phyloP scores from a whole-genome alignment of 2,329 filamentous ascomycete genomes.

The Verticillium nonalfalfae region DNA sequence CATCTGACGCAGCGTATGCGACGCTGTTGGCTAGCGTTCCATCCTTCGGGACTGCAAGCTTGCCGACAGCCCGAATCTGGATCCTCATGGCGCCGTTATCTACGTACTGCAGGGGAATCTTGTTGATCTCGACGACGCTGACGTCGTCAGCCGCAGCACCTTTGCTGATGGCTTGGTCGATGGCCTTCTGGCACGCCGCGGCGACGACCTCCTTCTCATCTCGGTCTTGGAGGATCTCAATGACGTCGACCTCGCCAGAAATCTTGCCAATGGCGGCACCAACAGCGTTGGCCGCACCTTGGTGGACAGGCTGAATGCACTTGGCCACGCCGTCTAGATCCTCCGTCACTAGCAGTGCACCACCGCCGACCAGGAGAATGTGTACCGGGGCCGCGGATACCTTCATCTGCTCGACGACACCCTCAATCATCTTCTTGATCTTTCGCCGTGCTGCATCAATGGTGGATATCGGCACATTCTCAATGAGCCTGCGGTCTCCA shows the following conservation, averaged over 20 bases:
- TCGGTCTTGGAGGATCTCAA: slow-evolving; percentile 36
- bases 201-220: slow-evolving; percentile 29
- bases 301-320: slow-evolving; percentile 42
- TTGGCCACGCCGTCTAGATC: slow-evolving; percentile 41
- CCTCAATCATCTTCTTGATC: slow-evolving; percentile 41
- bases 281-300: slow-evolving; percentile 53
- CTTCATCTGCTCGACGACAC: slow-evolving; percentile 49
- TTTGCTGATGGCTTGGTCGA: slow-evolving; percentile 35
- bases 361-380: slow-evolving; percentile 52
- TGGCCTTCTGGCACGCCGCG: slow-evolving; percentile 31
- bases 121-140: slow-evolving; percentile 38
- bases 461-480: not conserved
- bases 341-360: slow-evolving; percentile 43
- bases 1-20: not conserved
- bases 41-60: slow-evolving; percentile 20
- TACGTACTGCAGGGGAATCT: slow-evolving; percentile 29
- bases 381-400: slow-evolving; percentile 44
- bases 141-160: slow-evolving; percentile 37
- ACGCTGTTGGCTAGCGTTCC: not conserved
- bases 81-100: slow-evolving; percentile 25
- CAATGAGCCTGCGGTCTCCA: too few species aligned
- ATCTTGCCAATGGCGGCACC: slow-evolving; percentile 54
- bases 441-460: slow-evolving; percentile 19
- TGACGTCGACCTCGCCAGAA: slow-evolving; percentile 43
- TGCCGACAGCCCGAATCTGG: slow-evolving; percentile 25